These are phyloP conservation scores for Stenocarpella maydis DNA, from an alignment of 2,329 filamentous ascomycete species.

Conservation along the genomic window DNA sequence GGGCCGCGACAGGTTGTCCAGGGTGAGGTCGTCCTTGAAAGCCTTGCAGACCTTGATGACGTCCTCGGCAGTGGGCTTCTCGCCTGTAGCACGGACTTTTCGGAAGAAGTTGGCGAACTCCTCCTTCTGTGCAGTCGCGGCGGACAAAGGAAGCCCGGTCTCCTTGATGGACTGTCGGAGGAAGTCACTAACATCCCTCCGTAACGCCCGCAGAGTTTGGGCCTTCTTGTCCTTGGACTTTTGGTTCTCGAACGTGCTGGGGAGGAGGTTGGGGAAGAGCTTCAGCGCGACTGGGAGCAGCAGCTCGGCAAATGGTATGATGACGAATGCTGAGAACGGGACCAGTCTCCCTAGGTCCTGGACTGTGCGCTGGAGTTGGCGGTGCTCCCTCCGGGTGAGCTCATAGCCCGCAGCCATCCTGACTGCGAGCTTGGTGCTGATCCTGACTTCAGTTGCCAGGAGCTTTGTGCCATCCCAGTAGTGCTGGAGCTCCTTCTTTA, in stretches of 20 bases:
- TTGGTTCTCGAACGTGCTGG: slow-evolving; percentile 95
- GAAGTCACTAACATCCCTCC: slow-evolving; percentile 93
- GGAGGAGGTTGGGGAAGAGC: slow-evolving; percentile 96
- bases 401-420: slow-evolving; percentile 99
- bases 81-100: slow-evolving; percentile 91
- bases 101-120: slow-evolving; percentile 98
- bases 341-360: slow-evolving; percentile 92
- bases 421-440: slow-evolving; percentile 87
- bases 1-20: slow-evolving; percentile 95
- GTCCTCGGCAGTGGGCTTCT: slow-evolving; percentile 85
- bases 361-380: slow-evolving; percentile 91
- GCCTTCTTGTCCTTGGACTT: slow-evolving; percentile 92
- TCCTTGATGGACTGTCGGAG: slow-evolving; percentile 88
- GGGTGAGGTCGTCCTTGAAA: slow-evolving; percentile 95
- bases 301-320: slow-evolving; percentile 94
- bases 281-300: slow-evolving; percentile 90
- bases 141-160: slow-evolving; percentile 88
- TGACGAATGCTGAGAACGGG: slow-evolving; percentile 95
- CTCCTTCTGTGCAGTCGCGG: slow-evolving; percentile 85
- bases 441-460: slow-evolving; percentile 88
- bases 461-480: slow-evolving; percentile 99
- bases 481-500: slow-evolving; percentile 92
- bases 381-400: slow-evolving; percentile 89
- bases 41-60: slow-evolving; percentile 99
- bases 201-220: slow-evolving; percentile 78